Base-by-base conservation (phyloP, 2,329 filamentous ascomycete genomes). In the Paraphaeosphaeria minitans region DNA sequence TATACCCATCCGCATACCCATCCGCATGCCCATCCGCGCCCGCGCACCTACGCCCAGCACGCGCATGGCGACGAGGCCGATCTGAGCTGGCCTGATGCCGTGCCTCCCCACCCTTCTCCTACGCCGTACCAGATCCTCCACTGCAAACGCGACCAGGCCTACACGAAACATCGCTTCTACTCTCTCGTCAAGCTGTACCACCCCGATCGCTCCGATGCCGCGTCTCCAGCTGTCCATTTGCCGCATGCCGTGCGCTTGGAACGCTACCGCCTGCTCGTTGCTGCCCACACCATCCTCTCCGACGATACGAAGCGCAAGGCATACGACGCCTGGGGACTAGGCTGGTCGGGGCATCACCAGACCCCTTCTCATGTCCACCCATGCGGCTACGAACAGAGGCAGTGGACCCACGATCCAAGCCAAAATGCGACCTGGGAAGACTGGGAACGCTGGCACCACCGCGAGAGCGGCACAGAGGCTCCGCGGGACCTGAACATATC, bases 401-500 rank as follows among this genome's bases (percentile, higher is more conserved):
- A 71, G 63, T 69, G 77, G 78, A 53, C 70, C 65, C 61, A 80
- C 70, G 68, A 79, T 72, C 74, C 83, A 2, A 85, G 88, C 50
- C 75, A 81, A 66, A 98, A 98, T 75, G 95, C 92, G 0, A 98
- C 95, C 0, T 99, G 95, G 95, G 95, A 99, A 75, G 95, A 99
- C 75, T 97, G 93, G 93, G 92, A 97, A 79, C 84, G 83, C 46
- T 79, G 77, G 76, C 74, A 77, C 60, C 56, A 65, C 24, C 73
- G 72, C 27, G 64, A 72, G 58, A 60, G 62, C 16, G 59, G 50
- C 10, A 39, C 58, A 51, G 68, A 76, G 70, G 79, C 77, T 55
- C 70, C 69, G 69, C 64, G 74, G 72, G 62, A 84, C 84, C 67
- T 88, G 53, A 90, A 87, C 76, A 87, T 94, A 78, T 91, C 89